Evolutionary conservation across 352 stramenopile genomes (phyloP).

Genomic region (Phytopythium montanum): DNA sequence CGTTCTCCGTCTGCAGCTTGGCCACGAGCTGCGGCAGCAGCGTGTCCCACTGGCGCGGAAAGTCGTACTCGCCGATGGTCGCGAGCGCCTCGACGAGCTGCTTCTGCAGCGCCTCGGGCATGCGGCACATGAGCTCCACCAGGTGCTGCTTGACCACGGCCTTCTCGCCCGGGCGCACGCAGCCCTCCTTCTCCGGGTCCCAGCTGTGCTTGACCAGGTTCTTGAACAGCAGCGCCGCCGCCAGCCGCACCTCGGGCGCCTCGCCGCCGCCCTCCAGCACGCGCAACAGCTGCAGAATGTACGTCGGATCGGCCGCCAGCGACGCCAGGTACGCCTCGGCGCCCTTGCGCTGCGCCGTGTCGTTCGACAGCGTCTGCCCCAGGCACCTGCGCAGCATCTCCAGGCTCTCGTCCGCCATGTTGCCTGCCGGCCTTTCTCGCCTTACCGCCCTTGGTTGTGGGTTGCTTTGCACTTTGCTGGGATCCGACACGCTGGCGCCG

Average conservation of each 20-base stretch:
- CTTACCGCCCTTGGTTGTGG: background rate
- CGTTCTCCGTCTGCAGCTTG: conserved; percentile 87
- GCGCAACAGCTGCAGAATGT: conserved; percentile 68
- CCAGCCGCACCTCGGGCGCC: conserved; percentile 62
- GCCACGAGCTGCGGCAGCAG: conserved; percentile 93
- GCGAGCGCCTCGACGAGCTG: conserved; percentile 97
- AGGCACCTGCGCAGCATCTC: conserved; percentile 65
- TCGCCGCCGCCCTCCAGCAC: conserved; percentile 65
- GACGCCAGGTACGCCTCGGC: conserved; percentile 65
- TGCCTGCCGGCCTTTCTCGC: background rate
- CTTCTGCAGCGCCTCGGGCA: conserved; percentile 90
- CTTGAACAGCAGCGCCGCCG: conserved; percentile 92
- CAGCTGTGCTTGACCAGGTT: conserved; percentile 98
- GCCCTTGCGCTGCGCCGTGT: conserved; percentile 62
- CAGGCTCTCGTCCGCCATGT: conserved; percentile 64
- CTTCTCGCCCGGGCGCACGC: conserved; percentile 84
- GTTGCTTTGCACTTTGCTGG: no score
- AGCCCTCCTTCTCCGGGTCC: conserved; percentile 86
- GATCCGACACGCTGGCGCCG: background rate
- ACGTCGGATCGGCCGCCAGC: conserved; percentile 59
- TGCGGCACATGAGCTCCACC: conserved; percentile 98
- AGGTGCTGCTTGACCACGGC: conserved; percentile 96
- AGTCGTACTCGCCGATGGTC: conserved; percentile 97
- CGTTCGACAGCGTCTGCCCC: conserved; percentile 75
- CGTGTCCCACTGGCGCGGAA: conserved; percentile 95